Evolutionary conservation across 306 rosid species (phyloP), one percentile per base, ranked within the genome.

Genomic region (Abrus precatorius): DNA sequence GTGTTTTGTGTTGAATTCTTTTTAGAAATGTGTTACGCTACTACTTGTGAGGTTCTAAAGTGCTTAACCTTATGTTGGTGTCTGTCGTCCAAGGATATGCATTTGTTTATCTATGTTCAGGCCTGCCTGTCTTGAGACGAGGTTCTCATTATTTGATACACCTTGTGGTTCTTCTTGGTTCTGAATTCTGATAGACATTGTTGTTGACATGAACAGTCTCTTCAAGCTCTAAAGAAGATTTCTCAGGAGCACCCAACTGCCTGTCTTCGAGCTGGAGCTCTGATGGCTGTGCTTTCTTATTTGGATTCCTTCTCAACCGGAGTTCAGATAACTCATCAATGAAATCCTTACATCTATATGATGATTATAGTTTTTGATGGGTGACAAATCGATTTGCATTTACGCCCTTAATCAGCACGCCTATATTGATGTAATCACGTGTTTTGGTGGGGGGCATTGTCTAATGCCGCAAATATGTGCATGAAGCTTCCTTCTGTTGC

Each of bases 401-500:
- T n/a, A 1, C 40, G 40, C 53, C 61, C 45, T 59, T 48, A 3
- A 7, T 54, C 38, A 62, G 72, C 28, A 48, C 50, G 48, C 49
- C 49, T 56, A 3, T 47, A 41, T 29, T 78, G 48, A 71, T 48
- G 36, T 63, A 33, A 75, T 49, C 60, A 40, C 78, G 34, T 80
- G 27, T 67, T 76, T 68, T 86, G 92, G 98, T 90, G 98, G 41
- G 98, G 92, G 28, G 98, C 98, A 77, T 83, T 95, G 79, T 95
- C 98, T 9, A 95, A 97, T 77, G 98, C 98, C 81, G 98, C 98
- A 30, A 95, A 95, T 82, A 95, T 95, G 97, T 95, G 98, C 92
- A 95, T 91, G 88, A 95, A 95, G 84, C 98, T 95, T 82, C 97
- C 98, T 63, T 89, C 97, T 13, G 98, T 92, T 85, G 98, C 97